Evolutionary conservation across 176 grass and related monocot genomes (phyloP).

Genomic region (Zea mays): DNA sequence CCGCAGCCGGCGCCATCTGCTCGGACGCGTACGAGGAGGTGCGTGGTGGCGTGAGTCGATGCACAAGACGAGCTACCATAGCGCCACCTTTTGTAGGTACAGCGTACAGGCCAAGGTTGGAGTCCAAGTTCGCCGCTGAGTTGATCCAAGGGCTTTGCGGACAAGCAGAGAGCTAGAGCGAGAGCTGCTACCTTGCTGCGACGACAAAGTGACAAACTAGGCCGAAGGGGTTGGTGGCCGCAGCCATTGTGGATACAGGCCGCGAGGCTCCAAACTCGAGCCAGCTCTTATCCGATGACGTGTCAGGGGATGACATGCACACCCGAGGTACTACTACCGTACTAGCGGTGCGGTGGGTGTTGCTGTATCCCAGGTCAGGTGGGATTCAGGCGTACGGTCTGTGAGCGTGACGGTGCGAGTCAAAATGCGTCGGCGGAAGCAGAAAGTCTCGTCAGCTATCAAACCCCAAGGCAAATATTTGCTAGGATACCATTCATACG

Average conservation of each 20-base stretch:
- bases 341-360: neutral
- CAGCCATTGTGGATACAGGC: slow-evolving; percentile 27
- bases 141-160: neutral
- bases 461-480: too few relatives aligned
- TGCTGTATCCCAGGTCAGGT: too few relatives aligned
- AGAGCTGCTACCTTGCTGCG: neutral
- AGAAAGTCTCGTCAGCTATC: neutral
- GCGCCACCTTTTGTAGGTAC: slow-evolving; percentile 25
- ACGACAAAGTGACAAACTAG: too few relatives aligned
- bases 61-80: neutral
- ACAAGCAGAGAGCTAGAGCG: neutral
- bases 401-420: neutral
- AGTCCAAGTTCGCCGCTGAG: slow-evolving; percentile 37
- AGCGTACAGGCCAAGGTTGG: slow-evolving; percentile 2
- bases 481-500: too few relatives aligned
- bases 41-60: too few relatives aligned
- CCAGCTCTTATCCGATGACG: neutral
- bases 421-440: neutral
- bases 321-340: neutral
- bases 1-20: slow-evolving; percentile 36
- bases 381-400: neutral
- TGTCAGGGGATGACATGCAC: neutral
- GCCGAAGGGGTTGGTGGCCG: neutral
- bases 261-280: neutral
- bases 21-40: neutral